phyloP scores from a whole-genome alignment of 805 yeast species.

The Wilhelminamyces savonicus region DNA sequence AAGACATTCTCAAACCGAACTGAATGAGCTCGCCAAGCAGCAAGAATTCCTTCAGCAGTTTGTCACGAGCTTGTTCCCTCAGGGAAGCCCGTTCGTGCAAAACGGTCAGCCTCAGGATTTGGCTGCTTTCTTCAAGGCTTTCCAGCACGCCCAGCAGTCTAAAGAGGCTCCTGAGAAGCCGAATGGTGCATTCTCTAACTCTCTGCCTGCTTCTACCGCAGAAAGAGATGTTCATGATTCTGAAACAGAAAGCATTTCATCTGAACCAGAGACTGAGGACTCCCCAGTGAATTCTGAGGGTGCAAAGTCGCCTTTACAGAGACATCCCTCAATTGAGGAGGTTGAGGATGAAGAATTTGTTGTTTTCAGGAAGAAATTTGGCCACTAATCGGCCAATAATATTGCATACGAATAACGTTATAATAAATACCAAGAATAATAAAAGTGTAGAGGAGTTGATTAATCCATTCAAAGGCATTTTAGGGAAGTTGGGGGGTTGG shows the following conservation, averaged over 20 bases:
- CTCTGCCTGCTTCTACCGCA: not conserved
- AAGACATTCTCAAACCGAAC: constrained; percentile 2
- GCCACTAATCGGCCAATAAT: constrained; percentile 4
- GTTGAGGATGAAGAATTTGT: constrained; percentile 28
- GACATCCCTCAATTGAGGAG: constrained; percentile 24
- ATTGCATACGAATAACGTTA: no score
- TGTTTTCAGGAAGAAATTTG: constrained; percentile 33
- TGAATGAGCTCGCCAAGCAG: not conserved
- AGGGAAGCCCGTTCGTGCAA: no score
- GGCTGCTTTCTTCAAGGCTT: constrained; percentile 3
- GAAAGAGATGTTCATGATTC: constrained; percentile 2
- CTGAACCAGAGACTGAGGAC: constrained; percentile 8
- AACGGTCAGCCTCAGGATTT: no score
- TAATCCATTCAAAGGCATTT: no score
- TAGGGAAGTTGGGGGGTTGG: no score
- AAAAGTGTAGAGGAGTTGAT: no score
- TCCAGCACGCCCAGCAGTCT: constrained; percentile 1
- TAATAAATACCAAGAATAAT: no score
- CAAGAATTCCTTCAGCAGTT: constrained; percentile 17
- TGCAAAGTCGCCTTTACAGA: constrained; percentile 8
- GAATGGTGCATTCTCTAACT: not conserved
- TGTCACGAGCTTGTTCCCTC: not conserved
- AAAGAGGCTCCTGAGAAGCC: not conserved
- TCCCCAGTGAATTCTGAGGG: not conserved
- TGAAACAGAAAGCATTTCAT: constrained; percentile 12